Evolutionary conservation across 306 rosid genomes (phyloP).

Genomic region (Pachyrhizus erosus): DNA sequence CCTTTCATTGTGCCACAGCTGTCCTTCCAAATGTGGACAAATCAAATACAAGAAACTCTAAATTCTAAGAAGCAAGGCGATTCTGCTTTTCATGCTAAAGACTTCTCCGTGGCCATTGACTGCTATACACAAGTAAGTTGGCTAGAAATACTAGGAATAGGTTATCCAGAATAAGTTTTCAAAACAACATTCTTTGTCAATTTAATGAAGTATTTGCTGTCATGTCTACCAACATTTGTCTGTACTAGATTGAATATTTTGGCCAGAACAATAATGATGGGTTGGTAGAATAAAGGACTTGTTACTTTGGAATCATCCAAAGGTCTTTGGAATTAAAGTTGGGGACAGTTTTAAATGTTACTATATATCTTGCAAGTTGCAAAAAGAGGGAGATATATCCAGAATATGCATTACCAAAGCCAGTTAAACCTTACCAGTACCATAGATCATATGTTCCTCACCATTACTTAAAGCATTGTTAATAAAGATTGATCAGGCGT

Average conservation of each 20-base stretch:
- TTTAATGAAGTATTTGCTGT: constrained; percentile 11
- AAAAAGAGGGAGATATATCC: neutral
- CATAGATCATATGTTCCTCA: neutral
- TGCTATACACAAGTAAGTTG: constrained; percentile 84
- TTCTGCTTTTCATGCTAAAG: constrained; percentile 83
- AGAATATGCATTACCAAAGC: neutral
- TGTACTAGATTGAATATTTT: constrained; percentile 22
- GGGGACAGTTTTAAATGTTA: neutral
- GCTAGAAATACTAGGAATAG: constrained; percentile 29
- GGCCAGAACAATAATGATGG: neutral
- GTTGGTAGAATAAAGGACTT: constrained; percentile 2
- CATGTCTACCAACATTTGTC: neutral
- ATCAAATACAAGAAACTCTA: constrained; percentile 93
- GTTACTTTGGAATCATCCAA: neutral
- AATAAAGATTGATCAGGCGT: constrained; percentile 3
- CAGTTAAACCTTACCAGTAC: neutral
- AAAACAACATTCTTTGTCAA: too few species aligned
- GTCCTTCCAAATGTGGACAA: constrained; percentile 98
- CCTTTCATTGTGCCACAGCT: constrained; percentile 63
- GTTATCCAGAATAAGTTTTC: constrained; percentile 4
- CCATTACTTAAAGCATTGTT: neutral
- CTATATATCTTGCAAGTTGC: neutral
- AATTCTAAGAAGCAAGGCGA: constrained; percentile 93
- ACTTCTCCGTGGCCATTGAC: constrained; percentile 72
- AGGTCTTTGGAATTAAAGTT: neutral